phyloP scores from a whole-genome alignment of 2,329 filamentous ascomycete species.

The Sporothrix phasma region DNA sequence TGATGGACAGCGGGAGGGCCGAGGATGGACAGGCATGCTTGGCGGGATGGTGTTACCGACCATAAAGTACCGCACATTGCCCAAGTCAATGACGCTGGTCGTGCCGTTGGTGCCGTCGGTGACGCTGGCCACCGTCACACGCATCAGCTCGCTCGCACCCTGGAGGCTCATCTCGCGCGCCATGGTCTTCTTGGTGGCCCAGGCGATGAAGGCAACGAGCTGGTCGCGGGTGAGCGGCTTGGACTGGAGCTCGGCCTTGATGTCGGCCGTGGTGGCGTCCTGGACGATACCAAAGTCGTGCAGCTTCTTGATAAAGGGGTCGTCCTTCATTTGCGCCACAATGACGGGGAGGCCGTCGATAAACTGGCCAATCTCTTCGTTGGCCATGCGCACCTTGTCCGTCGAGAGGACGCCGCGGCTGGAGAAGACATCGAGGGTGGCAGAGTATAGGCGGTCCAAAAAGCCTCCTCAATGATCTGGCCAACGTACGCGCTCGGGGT shows the following conservation, averaged over 20 bases:
- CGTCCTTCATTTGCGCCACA: constrained; percentile 62
- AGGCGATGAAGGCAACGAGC: constrained; percentile 71
- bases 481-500: constrained; percentile 80
- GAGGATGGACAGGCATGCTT: constrained; percentile 67
- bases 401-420: constrained; percentile 81
- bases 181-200: constrained; percentile 64
- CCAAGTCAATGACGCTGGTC: constrained; percentile 62
- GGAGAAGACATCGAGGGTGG: constrained; percentile 78
- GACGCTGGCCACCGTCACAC: constrained; percentile 67
- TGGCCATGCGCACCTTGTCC: constrained; percentile 65
- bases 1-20: constrained; percentile 79
- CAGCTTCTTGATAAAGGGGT: constrained; percentile 69
- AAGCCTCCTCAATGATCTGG: constrained; percentile 83
- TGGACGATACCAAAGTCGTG: constrained; percentile 79
- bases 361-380: constrained; percentile 59
- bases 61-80: constrained; percentile 64
- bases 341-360: constrained; percentile 82
- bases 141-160: constrained; percentile 60
- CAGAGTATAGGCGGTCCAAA: constrained; percentile 83
- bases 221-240: constrained; percentile 73
- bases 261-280: constrained; percentile 77
- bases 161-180: constrained; percentile 61
- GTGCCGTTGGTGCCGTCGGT: constrained; percentile 30
- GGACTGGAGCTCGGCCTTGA: constrained; percentile 70
- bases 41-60: constrained; percentile 69